Percentiles rank a stretch among this genome's conserved stretches.
Conservation (phyloP, 139 green algal genomes). For the Nannochloris sp. region DNA sequence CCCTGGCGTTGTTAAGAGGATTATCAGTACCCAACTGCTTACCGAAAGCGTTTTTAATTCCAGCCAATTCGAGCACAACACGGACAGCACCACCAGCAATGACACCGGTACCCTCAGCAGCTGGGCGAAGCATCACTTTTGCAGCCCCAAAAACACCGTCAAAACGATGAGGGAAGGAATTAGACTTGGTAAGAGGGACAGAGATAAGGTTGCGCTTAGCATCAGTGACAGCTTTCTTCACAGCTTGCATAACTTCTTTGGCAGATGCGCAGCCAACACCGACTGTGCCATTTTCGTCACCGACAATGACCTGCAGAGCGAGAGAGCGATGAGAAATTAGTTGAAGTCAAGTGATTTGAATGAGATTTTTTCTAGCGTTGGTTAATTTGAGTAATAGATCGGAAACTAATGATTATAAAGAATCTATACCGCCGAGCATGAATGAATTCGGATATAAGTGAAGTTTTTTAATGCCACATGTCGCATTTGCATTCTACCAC, state of each 20-base stretch:
- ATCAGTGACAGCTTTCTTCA: conserved; percentile 71
- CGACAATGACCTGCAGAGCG: conserved; percentile 51
- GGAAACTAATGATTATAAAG: too few species aligned
- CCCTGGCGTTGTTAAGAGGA: conserved; percentile 89
- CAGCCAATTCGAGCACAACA: conserved; percentile 84
- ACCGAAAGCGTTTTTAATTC: conserved; percentile 85
- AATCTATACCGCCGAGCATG: too few species aligned
- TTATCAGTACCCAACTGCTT: conserved; percentile 87
- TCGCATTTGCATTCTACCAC: conserved; percentile 47
- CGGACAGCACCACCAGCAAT: conserved; percentile 76
- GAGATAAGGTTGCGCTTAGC: conserved; percentile 60
- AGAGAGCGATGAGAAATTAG: not conserved
- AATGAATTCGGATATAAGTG: not conserved
- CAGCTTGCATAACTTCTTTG: conserved; percentile 78
- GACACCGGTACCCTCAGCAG: conserved; percentile 81
- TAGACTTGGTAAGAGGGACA: conserved; percentile 49
- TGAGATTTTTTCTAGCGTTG: too few species aligned
- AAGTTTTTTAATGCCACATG: not conserved
- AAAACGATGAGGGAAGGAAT: conserved; percentile 74
- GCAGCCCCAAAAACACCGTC: conserved; percentile 78
- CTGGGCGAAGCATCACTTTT: conserved; percentile 74
- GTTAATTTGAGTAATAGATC: too few species aligned
- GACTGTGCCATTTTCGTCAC: conserved; percentile 57
- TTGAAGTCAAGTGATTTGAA: not conserved
- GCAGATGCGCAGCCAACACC: conserved; percentile 83